Conservation (phyloP, 352 stramenopile species). For the Globisporangium okanoganense region DNA sequence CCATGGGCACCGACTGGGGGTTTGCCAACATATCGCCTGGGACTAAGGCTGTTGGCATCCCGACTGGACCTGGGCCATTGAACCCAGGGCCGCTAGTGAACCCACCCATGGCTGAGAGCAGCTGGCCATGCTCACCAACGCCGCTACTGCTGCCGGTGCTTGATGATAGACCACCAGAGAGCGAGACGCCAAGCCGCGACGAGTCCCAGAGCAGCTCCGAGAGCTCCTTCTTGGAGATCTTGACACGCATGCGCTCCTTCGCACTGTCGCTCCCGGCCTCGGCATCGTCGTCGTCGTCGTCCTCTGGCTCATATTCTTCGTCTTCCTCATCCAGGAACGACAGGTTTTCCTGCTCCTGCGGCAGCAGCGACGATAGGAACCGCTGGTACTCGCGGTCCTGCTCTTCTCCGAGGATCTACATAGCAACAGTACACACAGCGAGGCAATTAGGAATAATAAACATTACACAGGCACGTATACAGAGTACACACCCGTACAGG, state of each 20-base stretch:
- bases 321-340: constrained; percentile 86
- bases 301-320: constrained; percentile 75
- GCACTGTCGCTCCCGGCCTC: constrained; percentile 29
- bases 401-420: constrained; percentile 19
- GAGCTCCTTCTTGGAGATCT: constrained; percentile 80
- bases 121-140: background rate
- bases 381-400: constrained; percentile 77
- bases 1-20: background rate
- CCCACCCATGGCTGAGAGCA: background rate
- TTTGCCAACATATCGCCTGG: background rate
- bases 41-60: background rate
- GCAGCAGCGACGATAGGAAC: constrained; percentile 75
- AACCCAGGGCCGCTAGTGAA: background rate
- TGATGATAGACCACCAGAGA: background rate
- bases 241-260: constrained; percentile 23
- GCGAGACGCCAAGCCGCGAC: constrained; percentile 52
- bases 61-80: background rate
- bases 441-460: background rate
- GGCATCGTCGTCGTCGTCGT: constrained; percentile 70
- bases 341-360: constrained; percentile 65
- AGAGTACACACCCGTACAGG: constrained; percentile 13
- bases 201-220: constrained; percentile 82
- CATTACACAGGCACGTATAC: constrained; percentile 10
- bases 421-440: background rate
- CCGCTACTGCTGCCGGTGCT: background rate